phyloP scores from a whole-genome alignment of 306 rosid genomes.

The Prinsepia uniflora region DNA sequence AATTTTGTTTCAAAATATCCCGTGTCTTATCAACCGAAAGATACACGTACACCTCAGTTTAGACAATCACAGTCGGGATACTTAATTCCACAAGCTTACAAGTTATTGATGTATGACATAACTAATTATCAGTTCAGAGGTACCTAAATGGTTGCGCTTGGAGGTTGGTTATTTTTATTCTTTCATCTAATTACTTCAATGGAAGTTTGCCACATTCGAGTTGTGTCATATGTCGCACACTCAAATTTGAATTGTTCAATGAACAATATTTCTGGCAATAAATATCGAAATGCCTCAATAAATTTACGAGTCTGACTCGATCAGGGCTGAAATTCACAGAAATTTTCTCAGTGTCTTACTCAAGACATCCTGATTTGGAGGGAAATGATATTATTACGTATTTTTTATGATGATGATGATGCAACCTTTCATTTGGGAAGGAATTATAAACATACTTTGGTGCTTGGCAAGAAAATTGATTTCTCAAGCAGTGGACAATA shows the following conservation, averaged over 20 bases:
- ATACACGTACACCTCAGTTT: no score
- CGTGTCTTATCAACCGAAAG: no score
- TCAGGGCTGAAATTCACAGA: not conserved
- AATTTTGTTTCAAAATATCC: no score
- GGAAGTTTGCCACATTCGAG: conserved; percentile 9
- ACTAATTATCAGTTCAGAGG: no score
- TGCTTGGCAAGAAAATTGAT: conserved; percentile 8
- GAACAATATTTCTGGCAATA: not conserved
- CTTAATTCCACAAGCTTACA: not conserved
- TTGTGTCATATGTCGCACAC: not conserved
- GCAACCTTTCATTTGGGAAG: no score
- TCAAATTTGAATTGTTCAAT: conserved; percentile 10
- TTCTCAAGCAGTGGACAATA: conserved; percentile 21
- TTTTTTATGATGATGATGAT: not conserved
- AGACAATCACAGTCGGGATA: no score
- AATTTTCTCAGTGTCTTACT: no score
- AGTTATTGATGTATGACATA: conserved; percentile 10
- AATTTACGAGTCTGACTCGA: not conserved
- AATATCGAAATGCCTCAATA: not conserved
- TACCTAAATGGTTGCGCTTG: no score
- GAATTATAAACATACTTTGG: not conserved
- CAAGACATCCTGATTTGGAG: not conserved
- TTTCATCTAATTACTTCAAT: not conserved
- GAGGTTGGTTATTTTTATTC: conserved; percentile 13
- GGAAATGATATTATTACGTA: no score